phyloP scores from a whole-genome alignment of 2,329 filamentous ascomycete genomes.

The Apiospora aurea region DNA sequence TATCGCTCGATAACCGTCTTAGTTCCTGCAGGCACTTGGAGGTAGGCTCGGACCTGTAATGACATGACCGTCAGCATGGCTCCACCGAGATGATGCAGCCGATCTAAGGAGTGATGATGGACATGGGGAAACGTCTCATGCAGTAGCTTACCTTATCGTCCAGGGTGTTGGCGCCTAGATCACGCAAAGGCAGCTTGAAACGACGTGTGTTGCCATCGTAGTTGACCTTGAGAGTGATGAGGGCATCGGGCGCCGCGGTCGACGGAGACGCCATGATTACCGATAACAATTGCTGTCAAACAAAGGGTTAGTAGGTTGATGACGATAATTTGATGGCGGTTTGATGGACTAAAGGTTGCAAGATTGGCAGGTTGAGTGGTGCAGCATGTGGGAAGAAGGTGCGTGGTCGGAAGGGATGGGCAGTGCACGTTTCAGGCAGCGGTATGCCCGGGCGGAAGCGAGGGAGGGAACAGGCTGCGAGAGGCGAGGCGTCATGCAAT shows the following conservation, averaged over 20 bases:
- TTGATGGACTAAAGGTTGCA: conserved; percentile 6
- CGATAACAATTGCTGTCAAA: conserved; percentile 22
- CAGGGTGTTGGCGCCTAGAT: conserved; percentile 76
- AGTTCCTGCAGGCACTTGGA: conserved; percentile 69
- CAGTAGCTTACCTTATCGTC: conserved; percentile 80
- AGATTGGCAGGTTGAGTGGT: conserved; percentile 9
- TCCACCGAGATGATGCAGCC: neutral
- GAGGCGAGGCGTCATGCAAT: conserved; percentile 7
- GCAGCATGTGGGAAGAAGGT: neutral
- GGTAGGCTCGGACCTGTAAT: conserved; percentile 72
- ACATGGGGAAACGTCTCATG: conserved; percentile 26
- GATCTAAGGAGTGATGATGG: conserved; percentile 27
- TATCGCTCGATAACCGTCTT: conserved; percentile 84
- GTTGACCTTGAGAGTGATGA: conserved; percentile 85
- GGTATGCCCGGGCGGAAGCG: conserved; percentile 13
- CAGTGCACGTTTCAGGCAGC: conserved; percentile 22
- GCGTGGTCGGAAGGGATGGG: conserved; percentile 14
- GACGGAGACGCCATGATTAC: conserved; percentile 47
- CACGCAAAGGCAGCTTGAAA: conserved; percentile 88
- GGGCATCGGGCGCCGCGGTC: conserved; percentile 63
- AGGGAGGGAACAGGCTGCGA: conserved; percentile 12
- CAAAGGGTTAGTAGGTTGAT: conserved; percentile 7
- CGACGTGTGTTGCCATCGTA: conserved; percentile 79
- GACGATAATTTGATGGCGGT: neutral
- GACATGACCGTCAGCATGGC: conserved; percentile 23